These are phyloP conservation scores for Hypoxylon rubiginosum DNA, from an alignment of 2,329 filamentous ascomycete species.

Conservation along the genomic window DNA sequence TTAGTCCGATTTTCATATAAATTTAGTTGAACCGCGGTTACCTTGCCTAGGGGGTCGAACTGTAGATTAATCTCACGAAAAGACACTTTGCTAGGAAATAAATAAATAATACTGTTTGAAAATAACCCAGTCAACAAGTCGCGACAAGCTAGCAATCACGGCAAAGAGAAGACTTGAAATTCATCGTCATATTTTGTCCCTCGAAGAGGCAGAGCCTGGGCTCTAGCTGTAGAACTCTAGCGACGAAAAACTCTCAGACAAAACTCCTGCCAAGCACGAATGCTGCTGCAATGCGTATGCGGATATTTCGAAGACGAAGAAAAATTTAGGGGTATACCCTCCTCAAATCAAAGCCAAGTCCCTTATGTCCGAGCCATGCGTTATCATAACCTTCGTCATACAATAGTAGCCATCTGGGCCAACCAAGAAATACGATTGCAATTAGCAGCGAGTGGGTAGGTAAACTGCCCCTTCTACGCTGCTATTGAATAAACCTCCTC, in stretches of 20 bases:
- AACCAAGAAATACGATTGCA: background rate
- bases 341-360: slow-evolving; percentile 18
- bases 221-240: background rate
- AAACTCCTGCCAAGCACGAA: slow-evolving; percentile 6
- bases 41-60: too few relatives aligned
- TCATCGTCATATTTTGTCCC: background rate
- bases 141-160: background rate
- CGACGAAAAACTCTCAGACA: background rate
- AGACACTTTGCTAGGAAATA: too few relatives aligned
- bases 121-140: background rate
- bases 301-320: background rate
- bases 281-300: background rate
- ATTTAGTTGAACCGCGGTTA: too few relatives aligned
- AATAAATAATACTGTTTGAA: too few relatives aligned
- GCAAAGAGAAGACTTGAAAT: background rate
- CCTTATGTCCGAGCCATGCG: background rate
- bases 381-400: slow-evolving; percentile 15
- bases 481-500: background rate
- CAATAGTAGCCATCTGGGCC: background rate
- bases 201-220: background rate
- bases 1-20: too few relatives aligned
- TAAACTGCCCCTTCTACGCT: background rate
- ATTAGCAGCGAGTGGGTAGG: background rate
- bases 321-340: slow-evolving; percentile 22
- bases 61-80: too few relatives aligned